A percentile compares a stretch with the other conserved stretches of the same genome.
These are phyloP conservation scores for Grifola frondosa DNA, from an alignment of 1,284 basidiomycete species.

Conservation along the genomic window DNA sequence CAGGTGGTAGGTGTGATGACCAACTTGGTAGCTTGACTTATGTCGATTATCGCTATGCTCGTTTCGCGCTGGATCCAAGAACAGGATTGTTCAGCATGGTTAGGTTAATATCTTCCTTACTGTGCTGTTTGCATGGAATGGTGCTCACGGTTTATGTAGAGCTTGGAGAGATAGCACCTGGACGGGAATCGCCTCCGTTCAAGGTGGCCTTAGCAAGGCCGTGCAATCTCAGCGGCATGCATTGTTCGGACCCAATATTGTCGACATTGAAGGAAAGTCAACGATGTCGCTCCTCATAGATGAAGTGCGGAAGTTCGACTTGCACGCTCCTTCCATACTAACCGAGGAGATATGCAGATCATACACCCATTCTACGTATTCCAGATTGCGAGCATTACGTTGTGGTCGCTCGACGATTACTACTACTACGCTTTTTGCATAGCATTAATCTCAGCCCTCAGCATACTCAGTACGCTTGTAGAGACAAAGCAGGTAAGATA, in stretches of 20 bases:
- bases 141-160: slow-evolving; percentile 41
- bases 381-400: slow-evolving; percentile 92
- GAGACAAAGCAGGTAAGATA: slow-evolving; percentile 82
- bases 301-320: slow-evolving; percentile 60
- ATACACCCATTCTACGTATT: slow-evolving; percentile 98
- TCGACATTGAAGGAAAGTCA: slow-evolving; percentile 91
- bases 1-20: slow-evolving; percentile 27
- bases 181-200: slow-evolving; percentile 63
- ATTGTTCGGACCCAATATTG: slow-evolving; percentile 86
- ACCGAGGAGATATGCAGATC: slow-evolving; percentile 54
- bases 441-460: slow-evolving; percentile 86
- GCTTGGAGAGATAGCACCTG: slow-evolving; percentile 92
- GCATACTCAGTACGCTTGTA: slow-evolving; percentile 84
- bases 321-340: background rate
- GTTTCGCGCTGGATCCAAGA: slow-evolving; percentile 86
- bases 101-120: slow-evolving; percentile 47
- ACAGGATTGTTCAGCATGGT: slow-evolving; percentile 84
- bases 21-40: slow-evolving; percentile 54
- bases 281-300: slow-evolving; percentile 83
- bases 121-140: background rate
- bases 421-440: slow-evolving; percentile 99
- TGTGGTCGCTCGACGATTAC: slow-evolving; percentile 96
- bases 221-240: slow-evolving; percentile 65
- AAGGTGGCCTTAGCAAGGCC: slow-evolving; percentile 57
- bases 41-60: slow-evolving; percentile 85